Evolutionary conservation across 495 filamentous ascomycete genomes (phyloP).

Genomic region (Friedmanniomyces simplex): DNA sequence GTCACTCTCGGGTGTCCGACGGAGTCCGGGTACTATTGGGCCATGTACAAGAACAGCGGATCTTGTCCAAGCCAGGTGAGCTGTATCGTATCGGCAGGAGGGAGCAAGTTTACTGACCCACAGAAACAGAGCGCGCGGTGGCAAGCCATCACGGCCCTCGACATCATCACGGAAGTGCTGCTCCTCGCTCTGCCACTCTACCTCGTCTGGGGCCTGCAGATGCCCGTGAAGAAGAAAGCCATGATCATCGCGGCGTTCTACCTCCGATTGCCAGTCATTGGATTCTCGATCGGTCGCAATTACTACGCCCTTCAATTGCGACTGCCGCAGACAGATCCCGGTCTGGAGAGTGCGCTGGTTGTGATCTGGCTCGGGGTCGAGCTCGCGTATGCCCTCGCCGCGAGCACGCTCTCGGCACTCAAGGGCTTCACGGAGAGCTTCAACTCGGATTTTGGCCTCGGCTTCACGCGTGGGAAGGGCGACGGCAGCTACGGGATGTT

Average conservation of each 20-base stretch:
- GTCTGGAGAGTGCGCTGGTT: conserved; percentile 6
- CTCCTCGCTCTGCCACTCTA: conserved; percentile 16
- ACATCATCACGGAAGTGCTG: conserved; percentile 17
- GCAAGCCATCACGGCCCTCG: conserved; percentile 17
- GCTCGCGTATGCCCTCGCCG: conserved; percentile 16
- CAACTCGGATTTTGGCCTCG: conserved; percentile 20
- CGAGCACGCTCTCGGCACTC: conserved; percentile 19
- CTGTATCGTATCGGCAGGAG: neutral
- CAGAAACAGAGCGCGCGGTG: conserved; percentile 12
- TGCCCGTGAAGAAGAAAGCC: conserved; percentile 16
- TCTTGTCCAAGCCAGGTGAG: conserved; percentile 19
- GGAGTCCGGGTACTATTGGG: conserved; percentile 10
- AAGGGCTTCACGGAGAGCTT: conserved; percentile 24
- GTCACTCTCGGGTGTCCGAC: conserved; percentile 12
- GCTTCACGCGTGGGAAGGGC: conserved; percentile 4
- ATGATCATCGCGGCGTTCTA: conserved; percentile 20
- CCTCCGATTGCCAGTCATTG: conserved; percentile 15
- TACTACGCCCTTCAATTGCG: neutral
- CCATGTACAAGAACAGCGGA: conserved; percentile 1
- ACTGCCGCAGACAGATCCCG: conserved; percentile 6
- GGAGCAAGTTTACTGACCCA: neutral
- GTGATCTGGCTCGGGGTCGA: conserved; percentile 20
- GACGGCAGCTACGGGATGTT: conserved; percentile 5
- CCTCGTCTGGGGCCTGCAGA: conserved; percentile 23
- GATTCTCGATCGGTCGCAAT: conserved; percentile 13